Evolutionary conservation across 257 asterid genomes (phyloP).

Genomic region (Eustoma russellianum): DNA sequence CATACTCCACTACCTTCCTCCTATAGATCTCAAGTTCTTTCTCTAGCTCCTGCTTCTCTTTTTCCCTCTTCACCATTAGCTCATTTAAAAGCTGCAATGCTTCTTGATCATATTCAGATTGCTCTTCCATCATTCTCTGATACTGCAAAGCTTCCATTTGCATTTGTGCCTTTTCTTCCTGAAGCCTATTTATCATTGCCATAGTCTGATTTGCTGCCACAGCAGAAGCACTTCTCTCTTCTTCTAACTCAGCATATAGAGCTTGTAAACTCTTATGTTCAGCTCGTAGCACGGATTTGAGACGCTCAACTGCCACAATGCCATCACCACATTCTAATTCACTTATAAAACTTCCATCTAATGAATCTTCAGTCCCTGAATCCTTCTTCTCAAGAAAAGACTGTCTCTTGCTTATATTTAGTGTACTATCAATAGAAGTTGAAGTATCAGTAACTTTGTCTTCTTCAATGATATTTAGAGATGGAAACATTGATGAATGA

Average conservation of each 20-base stretch:
- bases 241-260: slow-evolving; percentile 73
- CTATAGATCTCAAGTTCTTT: slow-evolving; percentile 49
- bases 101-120: slow-evolving; percentile 94
- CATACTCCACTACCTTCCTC: slow-evolving; percentile 59
- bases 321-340: slow-evolving; percentile 72
- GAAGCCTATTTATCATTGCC: slow-evolving; percentile 97
- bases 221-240: slow-evolving; percentile 92
- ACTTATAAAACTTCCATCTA: slow-evolving; percentile 80
- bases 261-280: slow-evolving; percentile 71
- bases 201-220: slow-evolving; percentile 89
- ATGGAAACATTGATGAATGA: slow-evolving; percentile 21
- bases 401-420: slow-evolving; percentile 53
- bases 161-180: slow-evolving; percentile 96
- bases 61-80: slow-evolving; percentile 88
- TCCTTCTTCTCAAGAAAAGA: slow-evolving; percentile 54
- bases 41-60: slow-evolving; percentile 79
- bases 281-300: slow-evolving; percentile 54
- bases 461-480: slow-evolving; percentile 52
- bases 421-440: slow-evolving; percentile 47
- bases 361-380: slow-evolving; percentile 57
- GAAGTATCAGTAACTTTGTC: slow-evolving; percentile 79
- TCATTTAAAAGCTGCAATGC: slow-evolving; percentile 89
- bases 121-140: slow-evolving; percentile 99
- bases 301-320: slow-evolving; percentile 39
- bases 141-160: slow-evolving; percentile 98